Conservation (phyloP, 2,329 filamentous ascomycete genomes). For the Trichoderma sp. region DNA sequence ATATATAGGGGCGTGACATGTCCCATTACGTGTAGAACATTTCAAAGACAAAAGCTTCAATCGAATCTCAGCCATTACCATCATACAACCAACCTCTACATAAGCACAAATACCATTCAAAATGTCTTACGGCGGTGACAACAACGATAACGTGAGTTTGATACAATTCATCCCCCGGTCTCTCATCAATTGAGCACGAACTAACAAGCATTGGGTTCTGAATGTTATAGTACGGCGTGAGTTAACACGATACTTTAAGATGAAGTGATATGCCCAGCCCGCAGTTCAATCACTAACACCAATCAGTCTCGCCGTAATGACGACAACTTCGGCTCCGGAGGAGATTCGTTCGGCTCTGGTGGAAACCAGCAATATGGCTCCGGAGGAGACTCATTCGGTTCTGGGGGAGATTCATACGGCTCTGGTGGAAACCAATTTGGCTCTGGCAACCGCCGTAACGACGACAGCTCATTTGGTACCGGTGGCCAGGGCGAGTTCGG, state of each 20-base stretch:
- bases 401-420: neutral
- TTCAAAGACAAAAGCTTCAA: neutral
- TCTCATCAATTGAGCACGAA: neutral
- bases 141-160: slow-evolving; percentile 35
- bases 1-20: slow-evolving; percentile 1
- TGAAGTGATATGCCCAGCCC: neutral
- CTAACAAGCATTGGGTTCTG: too few species aligned
- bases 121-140: slow-evolving; percentile 50
- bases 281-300: neutral
- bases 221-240: slow-evolving; percentile 16
- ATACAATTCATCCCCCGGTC: too few species aligned
- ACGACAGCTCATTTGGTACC: slow-evolving; percentile 14
- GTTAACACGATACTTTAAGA: neutral
- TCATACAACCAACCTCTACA: neutral
- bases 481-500: slow-evolving; percentile 1
- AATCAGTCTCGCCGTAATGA: slow-evolving; percentile 23
- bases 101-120: slow-evolving; percentile 22
- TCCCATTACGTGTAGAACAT: neutral
- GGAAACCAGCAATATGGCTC: neutral
- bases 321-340: slow-evolving; percentile 7
- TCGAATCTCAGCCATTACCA: neutral
- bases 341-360: slow-evolving; percentile 27
- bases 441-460: slow-evolving; percentile 22
- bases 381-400: neutral
- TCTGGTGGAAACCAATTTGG: slow-evolving; percentile 23